Conservation (phyloP, 2,329 filamentous ascomycete species). For the Monosporascus sp. region DNA sequence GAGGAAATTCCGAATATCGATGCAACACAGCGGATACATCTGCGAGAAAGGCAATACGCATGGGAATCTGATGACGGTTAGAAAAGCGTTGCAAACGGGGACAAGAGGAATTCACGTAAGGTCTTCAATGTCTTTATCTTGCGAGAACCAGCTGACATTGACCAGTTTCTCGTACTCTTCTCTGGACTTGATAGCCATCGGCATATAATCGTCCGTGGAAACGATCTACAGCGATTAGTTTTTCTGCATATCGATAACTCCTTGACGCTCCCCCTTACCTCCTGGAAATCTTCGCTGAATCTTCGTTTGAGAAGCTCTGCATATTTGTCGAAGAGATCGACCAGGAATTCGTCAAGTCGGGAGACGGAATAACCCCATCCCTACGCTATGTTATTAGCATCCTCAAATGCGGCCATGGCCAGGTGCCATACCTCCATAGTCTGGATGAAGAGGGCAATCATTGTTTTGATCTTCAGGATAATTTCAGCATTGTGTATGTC, state of each 20-base stretch:
- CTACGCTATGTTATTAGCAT: constrained; percentile 32
- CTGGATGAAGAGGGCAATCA: constrained; percentile 90
- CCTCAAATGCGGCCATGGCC: not conserved
- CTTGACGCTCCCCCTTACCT: constrained; percentile 44
- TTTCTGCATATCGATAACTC: not conserved
- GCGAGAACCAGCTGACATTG: constrained; percentile 92
- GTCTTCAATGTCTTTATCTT: constrained; percentile 70
- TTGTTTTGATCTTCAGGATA: constrained; percentile 88
- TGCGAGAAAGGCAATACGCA: constrained; percentile 96
- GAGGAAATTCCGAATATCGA: constrained; percentile 94
- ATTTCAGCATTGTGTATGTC: constrained; percentile 84
- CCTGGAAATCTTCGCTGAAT: constrained; percentile 94
- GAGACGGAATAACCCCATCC: constrained; percentile 86
- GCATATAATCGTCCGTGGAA: constrained; percentile 98
- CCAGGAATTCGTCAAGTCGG: constrained; percentile 74
- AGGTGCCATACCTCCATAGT: constrained; percentile 76
- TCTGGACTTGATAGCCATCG: constrained; percentile 86
- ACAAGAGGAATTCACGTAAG: constrained; percentile 53
- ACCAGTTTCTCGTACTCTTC: constrained; percentile 96
- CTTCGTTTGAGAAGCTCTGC: constrained; percentile 82
- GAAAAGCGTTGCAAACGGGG: constrained; percentile 3
- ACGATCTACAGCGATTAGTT: constrained; percentile 46
- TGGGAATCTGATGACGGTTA: constrained; percentile 61
- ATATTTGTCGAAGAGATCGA: constrained; percentile 92
- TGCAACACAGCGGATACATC: constrained; percentile 98